Conservation (phyloP, 257 asterid species). For the Plectranthus barbatus region DNA sequence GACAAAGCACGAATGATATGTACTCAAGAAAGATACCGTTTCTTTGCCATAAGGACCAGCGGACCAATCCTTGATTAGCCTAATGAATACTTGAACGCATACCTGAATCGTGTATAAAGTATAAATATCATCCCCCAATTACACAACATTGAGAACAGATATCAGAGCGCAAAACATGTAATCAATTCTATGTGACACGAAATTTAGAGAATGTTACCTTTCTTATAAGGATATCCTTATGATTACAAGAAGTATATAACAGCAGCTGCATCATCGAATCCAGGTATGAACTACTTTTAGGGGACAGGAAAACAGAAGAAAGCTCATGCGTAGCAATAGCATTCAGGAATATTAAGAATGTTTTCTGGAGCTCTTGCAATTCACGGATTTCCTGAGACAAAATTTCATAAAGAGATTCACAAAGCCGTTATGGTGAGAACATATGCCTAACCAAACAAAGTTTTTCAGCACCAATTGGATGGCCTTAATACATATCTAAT, state of each 20-base stretch:
- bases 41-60: constrained; percentile 51
- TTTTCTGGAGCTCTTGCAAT: constrained; percentile 78
- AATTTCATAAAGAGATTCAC: constrained; percentile 5
- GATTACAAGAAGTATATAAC: constrained; percentile 58
- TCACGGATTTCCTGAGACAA: constrained; percentile 83
- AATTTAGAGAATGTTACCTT: constrained; percentile 42
- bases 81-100: constrained; percentile 77
- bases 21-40: constrained; percentile 39
- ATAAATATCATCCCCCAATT: constrained; percentile 2
- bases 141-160: neutral
- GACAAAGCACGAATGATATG: neutral
- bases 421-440: neutral
- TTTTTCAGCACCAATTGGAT: neutral
- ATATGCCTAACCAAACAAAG: neutral
- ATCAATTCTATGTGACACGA: neutral
- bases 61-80: constrained; percentile 95
- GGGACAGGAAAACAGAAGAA: constrained; percentile 60
- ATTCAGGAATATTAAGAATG: constrained; percentile 67
- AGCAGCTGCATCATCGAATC: constrained; percentile 80
- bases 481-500: neutral
- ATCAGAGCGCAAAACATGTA: neutral
- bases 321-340: constrained; percentile 75
- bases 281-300: constrained; percentile 50
- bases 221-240: constrained; percentile 63
- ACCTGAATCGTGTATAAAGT: constrained; percentile 39